Evolutionary conservation across 2,329 filamentous ascomycete species (phyloP).

Genomic region (Hortaea sp.): DNA sequence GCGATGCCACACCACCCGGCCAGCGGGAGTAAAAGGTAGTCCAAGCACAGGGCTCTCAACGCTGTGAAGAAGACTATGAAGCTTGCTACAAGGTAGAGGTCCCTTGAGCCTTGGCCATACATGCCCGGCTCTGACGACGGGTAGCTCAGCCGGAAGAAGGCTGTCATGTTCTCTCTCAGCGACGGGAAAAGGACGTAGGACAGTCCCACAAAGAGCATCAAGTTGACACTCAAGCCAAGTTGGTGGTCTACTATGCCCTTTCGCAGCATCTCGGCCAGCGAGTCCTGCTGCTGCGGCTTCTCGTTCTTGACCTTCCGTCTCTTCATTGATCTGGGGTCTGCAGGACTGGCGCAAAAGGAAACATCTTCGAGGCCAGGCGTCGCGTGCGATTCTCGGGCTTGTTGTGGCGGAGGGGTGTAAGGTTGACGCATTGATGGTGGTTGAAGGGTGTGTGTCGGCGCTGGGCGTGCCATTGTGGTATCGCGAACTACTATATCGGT

Average conservation of each 20-base stretch:
- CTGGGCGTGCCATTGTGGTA: no score
- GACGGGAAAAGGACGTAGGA: conserved; percentile 75
- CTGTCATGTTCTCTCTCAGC: conserved; percentile 66
- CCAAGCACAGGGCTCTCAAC: conserved; percentile 73
- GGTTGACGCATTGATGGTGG: conserved; percentile 5
- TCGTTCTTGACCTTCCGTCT: not conserved
- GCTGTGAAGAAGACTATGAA: conserved; percentile 81
- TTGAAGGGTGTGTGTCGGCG: not conserved
- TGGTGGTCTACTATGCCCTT: conserved; percentile 32
- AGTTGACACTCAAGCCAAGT: conserved; percentile 66
- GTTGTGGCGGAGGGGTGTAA: conserved; percentile 12
- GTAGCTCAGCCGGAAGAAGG: conserved; percentile 83
- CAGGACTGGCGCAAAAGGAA: conserved; percentile 14
- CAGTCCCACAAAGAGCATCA: conserved; percentile 71
- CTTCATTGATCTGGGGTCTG: conserved; percentile 1
- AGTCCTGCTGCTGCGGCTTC: conserved; percentile 15
- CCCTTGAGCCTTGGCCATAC: conserved; percentile 71
- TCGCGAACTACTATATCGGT: no score
- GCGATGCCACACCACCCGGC: conserved; percentile 63
- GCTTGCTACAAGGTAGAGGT: conserved; percentile 65
- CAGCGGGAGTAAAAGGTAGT: conserved; percentile 73
- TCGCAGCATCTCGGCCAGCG: conserved; percentile 22
- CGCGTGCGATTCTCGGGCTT: conserved; percentile 1
- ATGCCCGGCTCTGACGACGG: conserved; percentile 35
- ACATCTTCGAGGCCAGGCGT: conserved; percentile 12